Evolutionary conservation across 1,284 basidiomycete genomes (phyloP).

Genomic region (Cerrena zonata): DNA sequence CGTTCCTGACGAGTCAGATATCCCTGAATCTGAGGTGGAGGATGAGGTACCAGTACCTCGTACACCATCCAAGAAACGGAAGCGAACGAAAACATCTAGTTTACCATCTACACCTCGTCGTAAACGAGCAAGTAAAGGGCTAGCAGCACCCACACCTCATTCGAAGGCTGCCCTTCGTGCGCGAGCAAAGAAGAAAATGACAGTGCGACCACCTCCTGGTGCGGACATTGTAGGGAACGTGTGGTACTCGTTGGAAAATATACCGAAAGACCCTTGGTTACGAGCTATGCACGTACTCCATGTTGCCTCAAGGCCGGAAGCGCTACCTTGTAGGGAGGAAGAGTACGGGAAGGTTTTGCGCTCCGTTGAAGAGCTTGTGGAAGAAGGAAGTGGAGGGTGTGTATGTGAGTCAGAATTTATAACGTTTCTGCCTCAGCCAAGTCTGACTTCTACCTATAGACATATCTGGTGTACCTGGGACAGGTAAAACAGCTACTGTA

Average conservation of each 20-base stretch:
- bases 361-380: constrained; percentile 80
- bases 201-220: constrained; percentile 33
- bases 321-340: constrained; percentile 83
- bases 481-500: constrained; percentile 97
- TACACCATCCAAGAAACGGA: constrained; percentile 12
- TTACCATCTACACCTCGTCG: constrained; percentile 15
- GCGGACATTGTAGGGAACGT: constrained; percentile 27
- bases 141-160: constrained; percentile 60
- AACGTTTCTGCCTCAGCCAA: no score
- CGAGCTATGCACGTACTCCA: constrained; percentile 86
- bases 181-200: constrained; percentile 31
- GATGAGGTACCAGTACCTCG: constrained; percentile 1
- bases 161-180: constrained; percentile 54
- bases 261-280: constrained; percentile 74
- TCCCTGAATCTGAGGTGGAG: constrained; percentile 1
- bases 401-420: constrained; percentile 68
- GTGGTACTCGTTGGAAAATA: constrained; percentile 35
- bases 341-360: constrained; percentile 79
- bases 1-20: constrained; percentile 4
- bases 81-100: constrained; percentile 13
- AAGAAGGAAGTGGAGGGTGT: constrained; percentile 91
- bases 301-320: constrained; percentile 88
- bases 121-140: constrained; percentile 20
- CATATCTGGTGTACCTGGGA: constrained; percentile 95
- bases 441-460: no score